These are phyloP conservation scores for Hansenula lynferdii DNA, from an alignment of 1,139 yeast species.

Conservation along the genomic window DNA sequence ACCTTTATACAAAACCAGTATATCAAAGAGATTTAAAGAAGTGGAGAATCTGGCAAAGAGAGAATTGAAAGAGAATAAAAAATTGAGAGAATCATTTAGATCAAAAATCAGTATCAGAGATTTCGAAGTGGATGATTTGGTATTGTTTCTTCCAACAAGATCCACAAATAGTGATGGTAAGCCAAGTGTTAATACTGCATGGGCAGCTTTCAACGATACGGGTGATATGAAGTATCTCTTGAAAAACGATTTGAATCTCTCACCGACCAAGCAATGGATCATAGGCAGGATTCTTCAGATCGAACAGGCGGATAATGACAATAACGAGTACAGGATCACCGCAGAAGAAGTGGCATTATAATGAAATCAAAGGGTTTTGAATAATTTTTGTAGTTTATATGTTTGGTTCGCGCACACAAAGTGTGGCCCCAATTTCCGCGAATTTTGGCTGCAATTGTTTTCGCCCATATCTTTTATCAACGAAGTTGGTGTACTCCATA, in stretches of 20 bases:
- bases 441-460: too few species aligned
- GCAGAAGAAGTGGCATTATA: slow-evolving; percentile 20
- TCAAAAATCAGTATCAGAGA: slow-evolving; percentile 60
- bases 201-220: slow-evolving; percentile 78
- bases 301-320: slow-evolving; percentile 28
- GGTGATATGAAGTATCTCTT: slow-evolving; percentile 78
- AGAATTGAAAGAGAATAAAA: slow-evolving; percentile 69
- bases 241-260: slow-evolving; percentile 26
- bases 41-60: slow-evolving; percentile 90
- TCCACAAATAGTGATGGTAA: slow-evolving; percentile 29
- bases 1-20: slow-evolving; percentile 55
- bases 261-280: slow-evolving; percentile 58
- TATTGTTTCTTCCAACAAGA: slow-evolving; percentile 76
- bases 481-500: too few species aligned
- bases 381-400: too few species aligned
- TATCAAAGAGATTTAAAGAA: slow-evolving; percentile 76
- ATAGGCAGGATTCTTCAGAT: slow-evolving; percentile 57
- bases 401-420: too few species aligned
- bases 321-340: slow-evolving; percentile 15
- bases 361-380: too few species aligned
- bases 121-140: slow-evolving; percentile 70
- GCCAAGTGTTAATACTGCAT: slow-evolving; percentile 30
- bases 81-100: slow-evolving; percentile 41
- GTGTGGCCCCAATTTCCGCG: too few species aligned
- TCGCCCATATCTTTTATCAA: too few species aligned